Base-by-base conservation (phyloP, 2,329 filamentous ascomycete genomes). In the Annulohypoxylon truncatum region DNA sequence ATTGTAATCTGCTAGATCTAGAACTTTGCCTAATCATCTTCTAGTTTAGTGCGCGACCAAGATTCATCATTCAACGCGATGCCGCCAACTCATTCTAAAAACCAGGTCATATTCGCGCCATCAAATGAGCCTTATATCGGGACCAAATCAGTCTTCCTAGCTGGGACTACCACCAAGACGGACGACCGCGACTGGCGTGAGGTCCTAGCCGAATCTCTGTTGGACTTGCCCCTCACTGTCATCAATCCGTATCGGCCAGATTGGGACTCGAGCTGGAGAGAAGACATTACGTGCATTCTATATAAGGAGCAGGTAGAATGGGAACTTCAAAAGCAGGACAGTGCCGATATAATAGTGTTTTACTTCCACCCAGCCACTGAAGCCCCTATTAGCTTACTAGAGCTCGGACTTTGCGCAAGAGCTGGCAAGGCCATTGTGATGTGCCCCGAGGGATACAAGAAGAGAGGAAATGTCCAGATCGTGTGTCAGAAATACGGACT, bases 381-480 rank as follows among this genome's bases (percentile, higher is more conserved):
- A 48, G 86, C 87, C 6, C 85, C 86, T 1, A 81, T 90, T 24
- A 88, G 84, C 31, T 75, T 91, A 72, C 76, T 90, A 46, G 89
- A 91, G 77, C 75, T 91, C 15, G 89, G 89, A 0, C 76, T 91
- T 3, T 84, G 79, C 50, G 82, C 83, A 1, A 66, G 35, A 28
- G 15, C 63, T 1, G 77, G 77, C 1, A 85, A 83, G 72, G 79
- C 81, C 0, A 77, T 90, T 9, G 87, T 89, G 0, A 83, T 84
- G 42, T 87, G 84, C 48, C 79, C 82, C 1, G 74, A 79, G 22
- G 81, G 80, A 0, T 91, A 86, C 70, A 82, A 76, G 76, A 88
- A 88, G 74, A 80, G 80, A n/a, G 88, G 87, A 0, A 89, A 91
- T 67, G 85, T 91, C 29, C 79, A 86, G 71, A 77, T 88, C 12